Evolutionary conservation across 768 basidiomycete genomes (phyloP).

Genomic region (Boletus patriciae): DNA sequence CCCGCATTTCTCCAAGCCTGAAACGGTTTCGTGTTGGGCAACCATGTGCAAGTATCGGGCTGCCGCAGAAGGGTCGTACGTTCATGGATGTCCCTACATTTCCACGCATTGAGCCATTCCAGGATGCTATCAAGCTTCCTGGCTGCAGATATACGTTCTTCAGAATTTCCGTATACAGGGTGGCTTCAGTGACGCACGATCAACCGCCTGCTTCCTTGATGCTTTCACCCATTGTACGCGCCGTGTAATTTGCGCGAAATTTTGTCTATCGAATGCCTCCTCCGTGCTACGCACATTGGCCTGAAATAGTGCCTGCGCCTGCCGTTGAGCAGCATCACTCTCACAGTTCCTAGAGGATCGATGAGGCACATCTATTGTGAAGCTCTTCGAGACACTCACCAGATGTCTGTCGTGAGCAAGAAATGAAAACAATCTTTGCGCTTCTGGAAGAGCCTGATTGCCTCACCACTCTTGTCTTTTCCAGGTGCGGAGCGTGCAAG

Average conservation of each 20-base stretch:
- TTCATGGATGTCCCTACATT: background rate
- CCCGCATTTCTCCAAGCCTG: background rate
- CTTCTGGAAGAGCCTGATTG: conserved; percentile 5
- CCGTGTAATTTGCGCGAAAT: background rate
- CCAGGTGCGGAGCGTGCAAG: background rate
- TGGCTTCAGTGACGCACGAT: background rate
- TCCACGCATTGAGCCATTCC: background rate
- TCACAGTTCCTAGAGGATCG: background rate
- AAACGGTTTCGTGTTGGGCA: background rate
- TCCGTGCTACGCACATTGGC: background rate
- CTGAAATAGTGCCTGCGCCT: background rate
- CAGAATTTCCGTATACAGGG: background rate
- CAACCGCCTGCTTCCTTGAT: background rate
- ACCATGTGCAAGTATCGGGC: conserved; percentile 8
- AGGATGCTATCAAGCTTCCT: background rate
- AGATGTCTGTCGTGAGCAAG: conserved; percentile 3
- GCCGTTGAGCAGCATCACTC: background rate
- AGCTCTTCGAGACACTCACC: background rate
- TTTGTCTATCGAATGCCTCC: background rate
- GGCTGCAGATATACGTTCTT: background rate
- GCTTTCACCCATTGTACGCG: background rate
- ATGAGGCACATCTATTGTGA: background rate
- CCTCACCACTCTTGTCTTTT: background rate
- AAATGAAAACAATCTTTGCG: background rate
- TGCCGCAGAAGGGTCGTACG: background rate